A percentile compares a stretch with the other conserved stretches of the same genome.
phyloP scores from a whole-genome alignment of 2,329 filamentous ascomycete species.

The Penicillium polonicum region DNA sequence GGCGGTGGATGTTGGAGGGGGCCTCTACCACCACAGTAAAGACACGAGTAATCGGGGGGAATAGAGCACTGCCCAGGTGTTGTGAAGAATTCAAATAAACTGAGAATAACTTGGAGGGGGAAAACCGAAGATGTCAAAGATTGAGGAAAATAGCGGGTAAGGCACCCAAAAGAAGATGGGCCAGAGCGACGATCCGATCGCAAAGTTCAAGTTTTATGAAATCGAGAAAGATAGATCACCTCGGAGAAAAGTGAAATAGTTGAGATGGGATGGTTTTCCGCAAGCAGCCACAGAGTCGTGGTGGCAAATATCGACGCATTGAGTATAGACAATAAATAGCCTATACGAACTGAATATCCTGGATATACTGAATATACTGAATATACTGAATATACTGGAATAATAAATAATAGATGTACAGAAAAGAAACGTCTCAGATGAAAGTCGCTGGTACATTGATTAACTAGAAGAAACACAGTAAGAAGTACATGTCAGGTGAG shows the following conservation, averaged over 20 bases:
- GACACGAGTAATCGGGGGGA: neutral
- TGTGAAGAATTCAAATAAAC: neutral
- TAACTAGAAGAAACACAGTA: neutral
- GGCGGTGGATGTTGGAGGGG: conserved; percentile 19
- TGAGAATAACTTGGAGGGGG: neutral
- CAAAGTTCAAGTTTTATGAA: neutral
- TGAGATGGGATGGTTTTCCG: conserved; percentile 15
- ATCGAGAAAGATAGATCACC: neutral
- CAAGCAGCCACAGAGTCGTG: conserved; percentile 22
- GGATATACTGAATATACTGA: neutral
- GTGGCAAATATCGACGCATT: conserved; percentile 24
- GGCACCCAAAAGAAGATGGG: neutral
- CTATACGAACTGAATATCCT: neutral
- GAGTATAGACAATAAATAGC: conserved; percentile 10
- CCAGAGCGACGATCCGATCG: conserved; percentile 2
- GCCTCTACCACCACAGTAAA: neutral
- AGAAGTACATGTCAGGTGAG: neutral
- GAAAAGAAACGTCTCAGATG: neutral
- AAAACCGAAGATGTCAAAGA: neutral
- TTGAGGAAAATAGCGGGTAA: neutral
- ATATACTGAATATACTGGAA: neutral
- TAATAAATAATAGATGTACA: neutral
- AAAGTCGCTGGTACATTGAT: neutral
- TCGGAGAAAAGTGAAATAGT: neutral
- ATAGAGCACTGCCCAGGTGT: neutral